phyloP scores from a whole-genome alignment of 352 stramenopile species.

The Globisporangium splendens region DNA sequence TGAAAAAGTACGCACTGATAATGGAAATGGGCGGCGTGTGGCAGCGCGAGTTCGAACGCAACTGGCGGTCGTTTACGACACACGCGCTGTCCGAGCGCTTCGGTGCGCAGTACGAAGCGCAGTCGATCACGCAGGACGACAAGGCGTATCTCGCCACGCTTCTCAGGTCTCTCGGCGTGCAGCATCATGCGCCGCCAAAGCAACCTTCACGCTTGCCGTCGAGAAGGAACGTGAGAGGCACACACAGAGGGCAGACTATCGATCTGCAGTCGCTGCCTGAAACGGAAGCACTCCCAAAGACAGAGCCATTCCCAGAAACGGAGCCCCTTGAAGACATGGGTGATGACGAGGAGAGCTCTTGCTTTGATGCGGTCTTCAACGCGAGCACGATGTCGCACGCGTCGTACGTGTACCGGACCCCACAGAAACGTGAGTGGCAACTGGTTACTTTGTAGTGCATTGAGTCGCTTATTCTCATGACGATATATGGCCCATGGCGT shows the following conservation, averaged over 20 bases:
- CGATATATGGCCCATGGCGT: no score
- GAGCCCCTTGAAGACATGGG: conserved; percentile 8
- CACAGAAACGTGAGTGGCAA: conserved; percentile 17
- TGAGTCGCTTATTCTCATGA: background rate
- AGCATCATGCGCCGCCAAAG: conserved; percentile 7
- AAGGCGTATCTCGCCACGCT: conserved; percentile 35
- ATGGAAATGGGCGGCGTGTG: conserved; percentile 28
- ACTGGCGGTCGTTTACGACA: conserved; percentile 46
- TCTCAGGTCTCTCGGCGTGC: conserved; percentile 22
- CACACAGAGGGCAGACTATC: no score
- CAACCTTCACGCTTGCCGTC: background rate
- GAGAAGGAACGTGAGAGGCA: no score
- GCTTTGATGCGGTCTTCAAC: conserved; percentile 2
- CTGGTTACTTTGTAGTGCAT: background rate
- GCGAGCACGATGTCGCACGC: conserved; percentile 25
- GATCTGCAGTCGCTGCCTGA: background rate
- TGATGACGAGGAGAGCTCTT: background rate
- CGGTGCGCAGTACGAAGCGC: conserved; percentile 18
- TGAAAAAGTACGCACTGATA: conserved; percentile 7
- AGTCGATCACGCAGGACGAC: conserved; percentile 27
- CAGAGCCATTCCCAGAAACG: conserved; percentile 3
- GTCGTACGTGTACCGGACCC: conserved; percentile 75
- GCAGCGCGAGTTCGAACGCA: conserved; percentile 62
- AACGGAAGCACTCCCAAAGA: background rate
- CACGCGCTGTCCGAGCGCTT: conserved; percentile 35